Conservation (phyloP, 805 yeast genomes). For the Zygoascus flipseniorum region DNA sequence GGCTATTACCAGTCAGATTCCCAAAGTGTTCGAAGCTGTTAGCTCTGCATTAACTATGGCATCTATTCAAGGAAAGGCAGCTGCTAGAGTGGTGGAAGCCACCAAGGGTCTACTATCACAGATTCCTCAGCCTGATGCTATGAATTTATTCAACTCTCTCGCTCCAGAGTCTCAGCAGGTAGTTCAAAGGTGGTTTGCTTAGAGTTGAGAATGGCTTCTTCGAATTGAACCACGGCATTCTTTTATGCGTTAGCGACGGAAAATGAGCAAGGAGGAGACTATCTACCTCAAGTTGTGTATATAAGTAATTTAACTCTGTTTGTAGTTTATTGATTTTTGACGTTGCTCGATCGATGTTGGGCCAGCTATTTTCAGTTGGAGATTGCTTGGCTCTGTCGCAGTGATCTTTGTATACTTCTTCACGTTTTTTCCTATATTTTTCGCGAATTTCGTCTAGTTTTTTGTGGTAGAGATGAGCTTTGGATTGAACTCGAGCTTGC, state of each 20-base stretch:
- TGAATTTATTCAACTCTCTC: conserved; percentile 53
- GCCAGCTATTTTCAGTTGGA: not conserved
- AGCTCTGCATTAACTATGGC: conserved; percentile 66
- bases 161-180: conserved; percentile 54
- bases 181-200: conserved; percentile 47
- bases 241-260: not conserved
- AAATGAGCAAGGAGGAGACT: not conserved
- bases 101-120: conserved; percentile 56
- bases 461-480: not conserved
- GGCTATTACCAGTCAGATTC: conserved; percentile 43
- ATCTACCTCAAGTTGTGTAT: conserved; percentile 2
- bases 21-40: conserved; percentile 57
- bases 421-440: not conserved
- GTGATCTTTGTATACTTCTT: not conserved
- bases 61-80: conserved; percentile 62
- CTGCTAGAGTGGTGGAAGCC: conserved; percentile 52
- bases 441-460: not conserved
- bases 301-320: conserved; percentile 1
- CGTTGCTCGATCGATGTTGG: not conserved
- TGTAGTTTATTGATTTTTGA: not conserved
- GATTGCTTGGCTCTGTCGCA: not conserved
- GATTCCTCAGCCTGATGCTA: conserved; percentile 62
- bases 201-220: not conserved
- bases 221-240: conserved; percentile 2
- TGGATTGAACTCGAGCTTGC: not conserved